phyloP scores from a whole-genome alignment of 371 early-diverging fungal genomes.

The Mucor irregularis region DNA sequence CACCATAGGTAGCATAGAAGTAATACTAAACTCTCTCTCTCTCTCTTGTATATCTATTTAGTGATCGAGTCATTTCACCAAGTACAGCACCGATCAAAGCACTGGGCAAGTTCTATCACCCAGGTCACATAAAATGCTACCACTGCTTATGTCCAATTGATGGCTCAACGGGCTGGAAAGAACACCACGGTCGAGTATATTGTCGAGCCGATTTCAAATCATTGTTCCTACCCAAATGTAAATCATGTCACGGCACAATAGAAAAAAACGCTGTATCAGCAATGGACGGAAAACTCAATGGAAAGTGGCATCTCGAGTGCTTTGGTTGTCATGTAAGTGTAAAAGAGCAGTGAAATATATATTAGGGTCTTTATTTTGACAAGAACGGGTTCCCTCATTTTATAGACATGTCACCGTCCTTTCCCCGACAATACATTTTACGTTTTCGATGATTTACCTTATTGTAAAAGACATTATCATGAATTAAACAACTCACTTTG shows the following conservation, averaged over 20 bases:
- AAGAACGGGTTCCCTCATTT: conserved; percentile 1
- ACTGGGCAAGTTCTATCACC: conserved; percentile 64
- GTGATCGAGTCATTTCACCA: conserved; percentile 50
- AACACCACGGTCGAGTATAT: conserved; percentile 73
- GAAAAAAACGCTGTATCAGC: conserved; percentile 78
- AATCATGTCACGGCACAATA: conserved; percentile 66
- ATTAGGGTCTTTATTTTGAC: neutral
- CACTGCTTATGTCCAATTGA: conserved; percentile 67
- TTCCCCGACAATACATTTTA: conserved; percentile 90
- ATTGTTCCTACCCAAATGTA: conserved; percentile 67
- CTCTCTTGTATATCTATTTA: too few relatives aligned
- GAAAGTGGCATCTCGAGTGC: conserved; percentile 76
- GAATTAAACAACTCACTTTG: conserved; percentile 81
- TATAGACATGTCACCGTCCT: conserved; percentile 66
- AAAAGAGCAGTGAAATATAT: neutral
- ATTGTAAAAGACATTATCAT: conserved; percentile 84
- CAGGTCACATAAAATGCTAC: conserved; percentile 66
- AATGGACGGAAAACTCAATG: conserved; percentile 73
- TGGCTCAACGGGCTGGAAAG: conserved; percentile 74
- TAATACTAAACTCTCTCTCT: neutral
- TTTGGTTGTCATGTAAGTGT: conserved; percentile 55
- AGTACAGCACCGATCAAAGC: conserved; percentile 58
- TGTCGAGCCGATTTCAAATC: conserved; percentile 74
- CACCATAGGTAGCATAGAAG: neutral
- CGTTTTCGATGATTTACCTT: conserved; percentile 79